Conservation (phyloP, 2,329 filamentous ascomycete species). For the Colletotrichum abscissum region DNA sequence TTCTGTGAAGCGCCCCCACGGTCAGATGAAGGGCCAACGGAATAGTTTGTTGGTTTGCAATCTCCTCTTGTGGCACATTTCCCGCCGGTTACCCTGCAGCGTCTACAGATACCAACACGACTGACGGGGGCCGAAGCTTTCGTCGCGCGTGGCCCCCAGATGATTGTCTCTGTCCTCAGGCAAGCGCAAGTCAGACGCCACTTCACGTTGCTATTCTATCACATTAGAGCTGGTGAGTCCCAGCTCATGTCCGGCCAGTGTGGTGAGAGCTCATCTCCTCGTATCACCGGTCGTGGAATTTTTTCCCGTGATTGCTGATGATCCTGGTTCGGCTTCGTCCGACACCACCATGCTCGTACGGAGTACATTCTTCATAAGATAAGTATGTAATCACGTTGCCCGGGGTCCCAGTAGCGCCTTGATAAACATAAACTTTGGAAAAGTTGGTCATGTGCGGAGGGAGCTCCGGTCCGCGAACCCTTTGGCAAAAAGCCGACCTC, state of each 20-base stretch:
- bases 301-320: neutral
- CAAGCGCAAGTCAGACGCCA: neutral
- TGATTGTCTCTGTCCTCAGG: neutral
- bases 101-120: conserved; percentile 37
- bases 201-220: neutral
- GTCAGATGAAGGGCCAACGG: conserved; percentile 39
- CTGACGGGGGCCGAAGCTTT: conserved; percentile 31
- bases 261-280: neutral
- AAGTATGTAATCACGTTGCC: neutral
- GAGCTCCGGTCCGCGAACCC: neutral
- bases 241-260: conserved; percentile 1
- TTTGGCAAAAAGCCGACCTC: neutral
- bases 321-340: neutral
- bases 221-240: neutral
- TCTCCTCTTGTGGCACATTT: conserved; percentile 41
- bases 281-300: neutral
- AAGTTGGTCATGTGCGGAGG: neutral
- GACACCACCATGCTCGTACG: neutral
- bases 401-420: neutral
- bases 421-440: neutral
- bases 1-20: conserved; percentile 34
- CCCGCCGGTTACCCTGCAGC: conserved; percentile 42
- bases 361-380: too few species aligned
- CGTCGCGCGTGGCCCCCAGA: neutral
- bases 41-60: conserved; percentile 40